These are phyloP conservation scores for Apiospora aurea DNA, from an alignment of 2,329 filamentous ascomycete species.

Conservation along the genomic window DNA sequence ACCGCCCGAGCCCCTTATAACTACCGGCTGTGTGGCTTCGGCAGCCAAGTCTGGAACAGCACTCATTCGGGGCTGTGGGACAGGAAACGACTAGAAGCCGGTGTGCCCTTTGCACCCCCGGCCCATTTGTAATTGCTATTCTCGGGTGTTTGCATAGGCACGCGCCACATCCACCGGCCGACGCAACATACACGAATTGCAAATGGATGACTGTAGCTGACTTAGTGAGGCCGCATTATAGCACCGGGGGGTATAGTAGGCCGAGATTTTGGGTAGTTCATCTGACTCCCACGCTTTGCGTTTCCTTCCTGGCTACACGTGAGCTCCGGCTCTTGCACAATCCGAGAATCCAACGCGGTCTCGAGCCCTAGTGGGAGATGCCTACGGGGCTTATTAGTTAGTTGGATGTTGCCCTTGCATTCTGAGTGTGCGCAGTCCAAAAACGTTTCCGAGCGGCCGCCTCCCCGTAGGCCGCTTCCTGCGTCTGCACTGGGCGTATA, in stretches of 20 bases:
- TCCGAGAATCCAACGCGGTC: neutral
- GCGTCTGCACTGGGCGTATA: neutral
- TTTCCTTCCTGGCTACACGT: too few species aligned
- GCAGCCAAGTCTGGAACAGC: neutral
- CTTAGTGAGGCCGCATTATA: neutral
- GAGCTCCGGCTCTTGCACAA: neutral
- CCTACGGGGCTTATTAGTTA: too few species aligned
- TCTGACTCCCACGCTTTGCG: neutral
- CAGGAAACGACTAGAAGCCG: neutral
- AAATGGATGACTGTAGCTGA: neutral
- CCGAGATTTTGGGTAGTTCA: neutral
- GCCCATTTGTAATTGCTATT: neutral
- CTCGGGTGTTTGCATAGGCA: conserved; percentile 10
- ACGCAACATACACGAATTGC: neutral
- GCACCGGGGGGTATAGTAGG: neutral
- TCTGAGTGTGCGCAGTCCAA: neutral
- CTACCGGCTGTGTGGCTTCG: neutral
- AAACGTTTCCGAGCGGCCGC: neutral
- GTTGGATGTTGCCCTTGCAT: neutral
- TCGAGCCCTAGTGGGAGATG: neutral
- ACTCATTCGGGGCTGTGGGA: neutral
- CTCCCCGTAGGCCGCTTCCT: neutral
- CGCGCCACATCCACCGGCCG: neutral
- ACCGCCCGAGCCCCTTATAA: neutral
- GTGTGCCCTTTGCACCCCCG: neutral